A percentile compares a stretch with the other conserved stretches of the same genome.
These are phyloP conservation scores for Polytrichum commune DNA, from an alignment of 225 moss, liverwort and hornwort species.

Conservation along the genomic window DNA sequence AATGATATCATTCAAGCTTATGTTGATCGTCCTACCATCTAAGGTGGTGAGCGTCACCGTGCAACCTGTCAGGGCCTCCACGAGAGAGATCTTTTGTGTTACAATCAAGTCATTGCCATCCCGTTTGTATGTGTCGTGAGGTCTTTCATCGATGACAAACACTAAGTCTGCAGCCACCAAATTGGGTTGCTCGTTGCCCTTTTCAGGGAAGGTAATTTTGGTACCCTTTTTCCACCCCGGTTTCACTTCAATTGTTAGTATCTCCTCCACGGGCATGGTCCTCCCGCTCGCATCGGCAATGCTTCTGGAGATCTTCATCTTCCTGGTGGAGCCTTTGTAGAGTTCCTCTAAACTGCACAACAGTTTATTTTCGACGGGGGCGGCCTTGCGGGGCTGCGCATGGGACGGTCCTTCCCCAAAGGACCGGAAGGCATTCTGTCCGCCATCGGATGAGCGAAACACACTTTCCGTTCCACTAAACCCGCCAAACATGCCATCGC, in stretches of 20 bases:
- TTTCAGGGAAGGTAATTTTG: conserved; percentile 98
- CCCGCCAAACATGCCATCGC: conserved; percentile 58
- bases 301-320: conserved; percentile 99
- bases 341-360: conserved; percentile 95
- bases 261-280: conserved; percentile 94
- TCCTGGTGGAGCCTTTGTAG: conserved; percentile 87
- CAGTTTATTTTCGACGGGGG: conserved; percentile 91
- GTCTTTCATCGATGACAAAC: conserved; percentile 97
- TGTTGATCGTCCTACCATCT: conserved; percentile 81
- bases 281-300: conserved; percentile 91
- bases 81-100: conserved; percentile 77
- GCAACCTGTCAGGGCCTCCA: conserved; percentile 90
- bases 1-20: conserved; percentile 77
- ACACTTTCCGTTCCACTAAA: conserved; percentile 41
- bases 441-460: conserved; percentile 43
- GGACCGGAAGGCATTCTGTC: conserved; percentile 72
- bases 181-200: conserved; percentile 93
- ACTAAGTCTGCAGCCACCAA: conserved; percentile 94
- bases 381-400: conserved; percentile 83
- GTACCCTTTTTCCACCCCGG: conserved; percentile 99
- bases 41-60: conserved; percentile 71
- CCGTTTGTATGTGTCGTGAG: conserved; percentile 88
- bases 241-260: conserved; percentile 97
- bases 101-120: conserved; percentile 97
- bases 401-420: conserved; percentile 86